phyloP scores from a whole-genome alignment of 2,329 filamentous ascomycete species.

The Botrytis byssoidea region DNA sequence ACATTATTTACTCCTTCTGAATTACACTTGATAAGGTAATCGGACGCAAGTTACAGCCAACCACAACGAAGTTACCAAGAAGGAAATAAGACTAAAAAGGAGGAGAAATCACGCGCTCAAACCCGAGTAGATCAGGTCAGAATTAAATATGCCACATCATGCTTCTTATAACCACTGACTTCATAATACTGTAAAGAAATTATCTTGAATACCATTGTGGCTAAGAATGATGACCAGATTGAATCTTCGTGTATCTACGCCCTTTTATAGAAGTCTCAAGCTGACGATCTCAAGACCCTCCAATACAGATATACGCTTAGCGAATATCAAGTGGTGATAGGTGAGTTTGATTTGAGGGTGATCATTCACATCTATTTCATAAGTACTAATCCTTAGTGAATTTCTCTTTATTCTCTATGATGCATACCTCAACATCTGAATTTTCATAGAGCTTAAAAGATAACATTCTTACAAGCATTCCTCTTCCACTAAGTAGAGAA shows the following conservation, averaged over 20 bases:
- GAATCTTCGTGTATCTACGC: neutral
- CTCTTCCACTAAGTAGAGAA: too few species aligned
- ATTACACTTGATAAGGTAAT: neutral
- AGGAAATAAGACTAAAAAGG: neutral
- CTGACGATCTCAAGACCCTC: neutral
- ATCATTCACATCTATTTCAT: neutral
- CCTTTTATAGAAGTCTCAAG: neutral
- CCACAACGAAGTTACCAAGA: neutral
- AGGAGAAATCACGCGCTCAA: neutral
- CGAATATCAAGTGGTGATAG: neutral
- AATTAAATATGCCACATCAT: neutral
- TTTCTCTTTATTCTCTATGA: rapidly evolving
- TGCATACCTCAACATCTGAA: neutral
- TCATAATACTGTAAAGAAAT: neutral
- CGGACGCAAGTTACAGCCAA: neutral
- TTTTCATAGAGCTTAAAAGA: neutral
- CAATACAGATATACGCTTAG: neutral
- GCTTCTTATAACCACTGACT: neutral
- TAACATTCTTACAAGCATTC: neutral
- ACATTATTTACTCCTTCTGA: neutral
- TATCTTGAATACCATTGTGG: rapidly evolving
- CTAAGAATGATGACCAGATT: neutral
- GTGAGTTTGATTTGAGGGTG: neutral
- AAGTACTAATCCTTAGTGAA: too few species aligned
- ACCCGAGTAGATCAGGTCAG: neutral